These are phyloP conservation scores for Poterioochromonas sp. DNA, from an alignment of 352 stramenopile species.

Conservation along the genomic window DNA sequence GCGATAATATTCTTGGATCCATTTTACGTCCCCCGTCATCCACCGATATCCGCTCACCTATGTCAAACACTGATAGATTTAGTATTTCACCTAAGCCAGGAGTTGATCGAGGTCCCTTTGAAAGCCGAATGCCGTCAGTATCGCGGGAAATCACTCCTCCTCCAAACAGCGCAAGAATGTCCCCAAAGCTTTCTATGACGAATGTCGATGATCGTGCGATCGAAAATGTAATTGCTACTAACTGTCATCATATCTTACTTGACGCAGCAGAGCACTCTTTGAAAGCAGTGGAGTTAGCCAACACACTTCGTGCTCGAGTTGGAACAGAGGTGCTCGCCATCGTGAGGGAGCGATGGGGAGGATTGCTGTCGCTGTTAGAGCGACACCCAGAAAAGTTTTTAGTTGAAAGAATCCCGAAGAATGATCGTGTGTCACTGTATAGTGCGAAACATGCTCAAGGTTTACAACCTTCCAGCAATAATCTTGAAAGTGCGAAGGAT, in stretches of 20 bases:
- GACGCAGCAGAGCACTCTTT: neutral
- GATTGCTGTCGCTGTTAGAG: conserved; percentile 40
- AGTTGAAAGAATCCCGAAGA: conserved; percentile 44
- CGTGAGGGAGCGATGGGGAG: conserved; percentile 37
- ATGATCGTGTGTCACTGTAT: conserved; percentile 36
- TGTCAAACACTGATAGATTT: neutral
- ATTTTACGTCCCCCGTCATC: neutral
- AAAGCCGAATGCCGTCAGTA: neutral
- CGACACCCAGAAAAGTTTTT: conserved; percentile 31
- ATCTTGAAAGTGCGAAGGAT: neutral
- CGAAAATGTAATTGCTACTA: neutral
- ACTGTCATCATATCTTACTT: conserved; percentile 23
- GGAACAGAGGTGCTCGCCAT: conserved; percentile 37
- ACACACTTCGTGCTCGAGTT: conserved; percentile 36
- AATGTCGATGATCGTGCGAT: conserved; percentile 7
- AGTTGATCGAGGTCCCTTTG: neutral
- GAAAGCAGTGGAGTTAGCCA: conserved; percentile 37
- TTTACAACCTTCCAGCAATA: neutral
- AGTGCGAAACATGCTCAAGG: neutral
- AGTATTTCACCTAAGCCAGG: neutral
- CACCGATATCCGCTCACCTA: neutral
- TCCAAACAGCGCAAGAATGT: neutral
- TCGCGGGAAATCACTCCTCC: neutral
- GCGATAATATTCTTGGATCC: neutral
- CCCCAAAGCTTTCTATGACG: neutral